phyloP scores from a whole-genome alignment of 2,329 filamentous ascomycete genomes.

The Aspergillus neotritici region DNA sequence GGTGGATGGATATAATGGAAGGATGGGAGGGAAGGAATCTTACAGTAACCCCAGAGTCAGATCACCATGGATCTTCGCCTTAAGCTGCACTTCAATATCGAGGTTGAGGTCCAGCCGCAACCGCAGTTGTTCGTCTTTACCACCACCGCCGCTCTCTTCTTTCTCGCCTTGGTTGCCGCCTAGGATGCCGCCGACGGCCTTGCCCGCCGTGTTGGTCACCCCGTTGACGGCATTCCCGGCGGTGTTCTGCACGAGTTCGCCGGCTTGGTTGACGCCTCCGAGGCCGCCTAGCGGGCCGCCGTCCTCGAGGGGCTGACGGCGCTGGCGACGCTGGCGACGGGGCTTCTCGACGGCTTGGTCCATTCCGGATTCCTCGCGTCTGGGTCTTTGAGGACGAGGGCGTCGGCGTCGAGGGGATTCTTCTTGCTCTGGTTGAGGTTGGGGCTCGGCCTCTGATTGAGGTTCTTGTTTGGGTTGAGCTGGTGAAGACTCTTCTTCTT shows the following conservation, averaged over 20 bases:
- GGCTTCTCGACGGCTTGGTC: conserved; percentile 47
- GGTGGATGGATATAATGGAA: background rate
- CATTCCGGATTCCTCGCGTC: conserved; percentile 41
- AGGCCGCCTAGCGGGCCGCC: conserved; percentile 43
- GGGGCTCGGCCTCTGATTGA: conserved; percentile 38
- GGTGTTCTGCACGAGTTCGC: conserved; percentile 49
- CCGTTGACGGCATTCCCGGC: conserved; percentile 44
- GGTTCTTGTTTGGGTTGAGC: conserved; percentile 12
- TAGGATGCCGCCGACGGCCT: conserved; percentile 37
- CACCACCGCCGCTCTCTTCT: conserved; percentile 29
- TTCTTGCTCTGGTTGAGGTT: conserved; percentile 39
- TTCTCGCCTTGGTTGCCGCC: conserved; percentile 30
- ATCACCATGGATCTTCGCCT: conserved; percentile 80
- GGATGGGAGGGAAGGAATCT: conserved; percentile 33
- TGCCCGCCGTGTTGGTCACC: conserved; percentile 36
- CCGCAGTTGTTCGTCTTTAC: conserved; percentile 43
- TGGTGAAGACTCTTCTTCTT: conserved; percentile 1
- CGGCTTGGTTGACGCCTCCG: conserved; percentile 53
- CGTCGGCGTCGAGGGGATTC: conserved; percentile 4
- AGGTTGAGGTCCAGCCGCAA: conserved; percentile 71
- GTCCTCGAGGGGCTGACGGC: conserved; percentile 43
- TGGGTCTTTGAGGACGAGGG: conserved; percentile 27
- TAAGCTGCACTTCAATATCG: conserved; percentile 77
- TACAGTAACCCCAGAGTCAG: conserved; percentile 72
- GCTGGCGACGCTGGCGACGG: conserved; percentile 48